Conservation (phyloP, 2,329 filamentous ascomycete species). For the Plectosphaerella cucumerina region DNA sequence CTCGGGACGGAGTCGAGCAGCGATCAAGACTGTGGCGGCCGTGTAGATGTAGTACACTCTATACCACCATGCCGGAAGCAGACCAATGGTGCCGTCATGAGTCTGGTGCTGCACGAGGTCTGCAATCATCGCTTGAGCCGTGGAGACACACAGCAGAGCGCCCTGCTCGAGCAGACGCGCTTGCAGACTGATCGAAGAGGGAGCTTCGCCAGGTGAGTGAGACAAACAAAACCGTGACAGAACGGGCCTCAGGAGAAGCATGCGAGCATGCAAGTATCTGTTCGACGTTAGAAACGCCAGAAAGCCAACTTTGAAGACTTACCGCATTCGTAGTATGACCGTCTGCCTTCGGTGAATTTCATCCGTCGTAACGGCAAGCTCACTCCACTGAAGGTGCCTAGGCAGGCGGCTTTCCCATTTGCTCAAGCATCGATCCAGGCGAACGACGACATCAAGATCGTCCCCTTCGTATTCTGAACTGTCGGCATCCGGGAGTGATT, state of each 20-base stretch:
- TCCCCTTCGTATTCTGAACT: constrained; percentile 14
- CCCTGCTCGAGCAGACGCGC: constrained; percentile 25
- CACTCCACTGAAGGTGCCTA: constrained; percentile 15
- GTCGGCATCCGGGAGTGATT: constrained; percentile 5
- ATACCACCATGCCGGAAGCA: constrained; percentile 35
- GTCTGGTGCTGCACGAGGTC: constrained; percentile 23
- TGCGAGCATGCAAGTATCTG: constrained; percentile 28
- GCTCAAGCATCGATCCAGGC: constrained; percentile 23
- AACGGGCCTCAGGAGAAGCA: constrained; percentile 26
- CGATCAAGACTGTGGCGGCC: constrained; percentile 29
- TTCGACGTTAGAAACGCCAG: neutral
- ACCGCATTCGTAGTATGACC: constrained; percentile 28
- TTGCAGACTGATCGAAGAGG: constrained; percentile 16
- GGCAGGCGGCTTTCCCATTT: constrained; percentile 27
- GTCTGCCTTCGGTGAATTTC: constrained; percentile 24
- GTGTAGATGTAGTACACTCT: constrained; percentile 32
- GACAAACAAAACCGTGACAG: constrained; percentile 25
- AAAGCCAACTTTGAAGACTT: constrained; percentile 5
- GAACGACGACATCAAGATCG: constrained; percentile 24
- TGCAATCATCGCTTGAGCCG: constrained; percentile 25
- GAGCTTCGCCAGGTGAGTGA: constrained; percentile 11
- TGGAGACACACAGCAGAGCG: constrained; percentile 27
- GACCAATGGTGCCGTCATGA: constrained; percentile 23
- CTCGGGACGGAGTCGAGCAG: constrained; percentile 27
- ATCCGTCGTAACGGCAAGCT: constrained; percentile 10